Evolutionary conservation across 1,284 basidiomycete genomes (phyloP).

Genomic region (Volvariella surrecta): DNA sequence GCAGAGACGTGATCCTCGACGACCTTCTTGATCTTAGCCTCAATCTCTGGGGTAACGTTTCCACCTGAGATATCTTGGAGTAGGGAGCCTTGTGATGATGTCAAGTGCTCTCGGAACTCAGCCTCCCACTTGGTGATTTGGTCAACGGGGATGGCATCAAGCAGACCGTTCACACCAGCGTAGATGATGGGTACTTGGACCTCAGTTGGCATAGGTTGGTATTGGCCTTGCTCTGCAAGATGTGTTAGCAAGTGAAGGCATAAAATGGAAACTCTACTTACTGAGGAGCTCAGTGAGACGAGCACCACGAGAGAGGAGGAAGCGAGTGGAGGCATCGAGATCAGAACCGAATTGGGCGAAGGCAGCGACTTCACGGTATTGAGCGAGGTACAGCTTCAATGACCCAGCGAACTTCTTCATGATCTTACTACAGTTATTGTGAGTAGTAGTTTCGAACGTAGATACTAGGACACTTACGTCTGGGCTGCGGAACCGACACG

Average conservation of each 20-base stretch:
- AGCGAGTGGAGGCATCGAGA: conserved; percentile 97
- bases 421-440: conserved; percentile 60
- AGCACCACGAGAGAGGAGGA: conserved; percentile 94
- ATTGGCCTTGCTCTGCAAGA: conserved; percentile 88
- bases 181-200: conserved; percentile 98
- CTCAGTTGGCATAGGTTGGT: conserved; percentile 88
- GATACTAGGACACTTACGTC: conserved; percentile 51
- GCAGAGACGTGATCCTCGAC: conserved; percentile 82
- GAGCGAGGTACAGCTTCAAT: conserved; percentile 98
- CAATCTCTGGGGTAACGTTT: conserved; percentile 81
- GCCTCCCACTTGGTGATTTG: conserved; percentile 93
- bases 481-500: conserved; percentile 99
- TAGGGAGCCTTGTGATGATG: conserved; percentile 58
- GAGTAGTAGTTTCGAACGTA: conserved; percentile 4
- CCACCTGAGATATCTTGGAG: conserved; percentile 81
- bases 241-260: conserved; percentile 7
- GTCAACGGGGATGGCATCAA: conserved; percentile 90
- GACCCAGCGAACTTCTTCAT: conserved; percentile 99
- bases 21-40: conserved; percentile 89
- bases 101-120: conserved; percentile 81
- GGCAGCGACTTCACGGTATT: conserved; percentile 99
- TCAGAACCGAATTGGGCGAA: conserved; percentile 99
- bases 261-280: conserved; percentile 26
- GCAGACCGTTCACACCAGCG: conserved; percentile 98
- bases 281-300: conserved; percentile 97